Percentiles rank a stretch among this genome's conserved stretches.
phyloP scores from a whole-genome alignment of 495 filamentous ascomycete genomes.

The Antarctomyces pellizariae region DNA sequence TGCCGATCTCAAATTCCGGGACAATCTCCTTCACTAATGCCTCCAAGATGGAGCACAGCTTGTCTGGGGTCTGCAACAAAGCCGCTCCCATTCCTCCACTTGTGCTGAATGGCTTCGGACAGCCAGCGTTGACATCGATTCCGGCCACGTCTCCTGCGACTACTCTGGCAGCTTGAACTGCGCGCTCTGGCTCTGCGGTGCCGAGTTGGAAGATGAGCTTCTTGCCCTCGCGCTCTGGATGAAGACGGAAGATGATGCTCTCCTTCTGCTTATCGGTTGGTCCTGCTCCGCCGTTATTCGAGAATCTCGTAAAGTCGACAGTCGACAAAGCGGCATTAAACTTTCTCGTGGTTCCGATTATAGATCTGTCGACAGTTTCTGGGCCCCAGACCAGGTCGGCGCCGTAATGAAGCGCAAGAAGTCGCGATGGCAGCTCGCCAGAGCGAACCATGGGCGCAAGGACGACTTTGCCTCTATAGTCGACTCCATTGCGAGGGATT shows the following conservation, averaged over 20 bases:
- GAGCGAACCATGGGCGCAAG: constrained; percentile 95
- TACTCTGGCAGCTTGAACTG: constrained; percentile 60
- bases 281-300: constrained; percentile 36
- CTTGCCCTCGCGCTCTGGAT: constrained; percentile 46
- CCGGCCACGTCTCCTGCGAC: constrained; percentile 73
- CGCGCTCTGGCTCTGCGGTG: constrained; percentile 53
- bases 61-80: constrained; percentile 59
- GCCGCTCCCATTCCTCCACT: constrained; percentile 88
- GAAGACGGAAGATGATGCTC: constrained; percentile 61
- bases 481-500: constrained; percentile 71
- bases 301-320: constrained; percentile 59
- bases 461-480: constrained; percentile 81
- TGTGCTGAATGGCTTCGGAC: constrained; percentile 88
- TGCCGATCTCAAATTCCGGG: constrained; percentile 55
- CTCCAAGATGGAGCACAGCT: constrained; percentile 55
- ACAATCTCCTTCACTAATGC: constrained; percentile 60
- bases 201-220: constrained; percentile 79
- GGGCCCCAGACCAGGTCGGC: constrained; percentile 96
- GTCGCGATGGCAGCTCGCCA: constrained; percentile 75
- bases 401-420: constrained; percentile 77
- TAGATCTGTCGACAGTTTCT: constrained; percentile 73
- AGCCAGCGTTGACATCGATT: constrained; percentile 93
- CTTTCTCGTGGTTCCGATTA: constrained; percentile 64
- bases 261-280: constrained; percentile 26
- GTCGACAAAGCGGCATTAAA: constrained; percentile 48